Percentiles rank a stretch among this genome's conserved stretches.
Conservation (phyloP, 148 eudicot species). For the Persicaria tinctoria region DNA sequence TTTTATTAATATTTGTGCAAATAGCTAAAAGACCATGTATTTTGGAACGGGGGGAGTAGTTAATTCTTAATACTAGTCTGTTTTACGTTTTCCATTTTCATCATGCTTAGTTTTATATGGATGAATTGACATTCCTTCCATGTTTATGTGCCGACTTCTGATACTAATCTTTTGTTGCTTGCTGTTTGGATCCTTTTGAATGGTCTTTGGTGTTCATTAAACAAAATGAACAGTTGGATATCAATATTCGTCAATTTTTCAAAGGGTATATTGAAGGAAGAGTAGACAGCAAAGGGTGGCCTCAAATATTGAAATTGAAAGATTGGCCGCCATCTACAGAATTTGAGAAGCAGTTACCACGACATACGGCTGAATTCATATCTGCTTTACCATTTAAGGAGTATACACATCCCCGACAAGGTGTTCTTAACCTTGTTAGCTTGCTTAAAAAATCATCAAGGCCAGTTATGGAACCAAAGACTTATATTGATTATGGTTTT, state of each 20-base stretch:
- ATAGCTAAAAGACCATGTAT: too few species aligned
- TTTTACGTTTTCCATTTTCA: too few species aligned
- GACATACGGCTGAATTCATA: constrained; percentile 76
- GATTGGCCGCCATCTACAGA: constrained; percentile 80
- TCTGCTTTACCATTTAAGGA: constrained; percentile 74
- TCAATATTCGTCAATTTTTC: constrained; percentile 66
- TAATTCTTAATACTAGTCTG: too few species aligned
- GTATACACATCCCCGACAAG: constrained; percentile 72
- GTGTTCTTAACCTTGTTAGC: constrained; percentile 69
- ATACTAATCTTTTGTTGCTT: background rate
- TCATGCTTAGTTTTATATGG: too few species aligned
- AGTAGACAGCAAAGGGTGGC: constrained; percentile 56
- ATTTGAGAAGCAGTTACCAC: constrained; percentile 77
- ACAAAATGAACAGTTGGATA: constrained; percentile 53
- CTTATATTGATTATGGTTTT: constrained; percentile 80
- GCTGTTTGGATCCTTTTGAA: constrained; percentile 1
- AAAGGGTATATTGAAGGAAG: constrained; percentile 78
- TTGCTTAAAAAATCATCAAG: constrained; percentile 59
- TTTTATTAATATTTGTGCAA: too few species aligned
- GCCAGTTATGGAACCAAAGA: constrained; percentile 92
- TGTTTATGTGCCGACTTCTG: background rate
- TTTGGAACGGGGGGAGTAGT: too few species aligned
- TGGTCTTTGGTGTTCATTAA: background rate
- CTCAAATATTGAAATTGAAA: constrained; percentile 86
- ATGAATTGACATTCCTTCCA: too few species aligned